phyloP scores from a whole-genome alignment of 441 rosid genomes.

The Raphanus hybrid region DNA sequence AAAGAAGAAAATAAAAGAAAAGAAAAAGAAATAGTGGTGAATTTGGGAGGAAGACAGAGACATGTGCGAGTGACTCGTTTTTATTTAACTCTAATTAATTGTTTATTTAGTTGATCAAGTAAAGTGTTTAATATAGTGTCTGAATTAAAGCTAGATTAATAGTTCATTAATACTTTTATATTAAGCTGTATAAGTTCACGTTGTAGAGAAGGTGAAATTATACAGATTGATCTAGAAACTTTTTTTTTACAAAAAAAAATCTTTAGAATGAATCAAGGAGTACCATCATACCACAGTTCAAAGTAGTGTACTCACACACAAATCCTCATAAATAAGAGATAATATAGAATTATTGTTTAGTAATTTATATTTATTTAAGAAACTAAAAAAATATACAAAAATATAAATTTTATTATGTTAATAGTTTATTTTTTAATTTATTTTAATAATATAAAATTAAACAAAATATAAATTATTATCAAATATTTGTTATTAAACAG shows the following conservation, averaged over 20 bases:
- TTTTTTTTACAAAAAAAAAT: no score
- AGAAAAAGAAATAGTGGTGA: background rate
- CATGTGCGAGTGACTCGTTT: constrained; percentile 25
- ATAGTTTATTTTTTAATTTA: no score
- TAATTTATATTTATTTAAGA: no score
- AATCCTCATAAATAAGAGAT: no score
- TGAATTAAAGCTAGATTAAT: background rate
- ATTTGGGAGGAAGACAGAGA: constrained; percentile 30
- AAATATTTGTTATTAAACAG: no score
- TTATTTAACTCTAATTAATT: background rate
- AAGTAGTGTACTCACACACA: no score
- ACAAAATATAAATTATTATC: no score
- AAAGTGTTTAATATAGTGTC: background rate
- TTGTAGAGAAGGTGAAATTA: background rate
- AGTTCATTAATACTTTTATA: background rate
- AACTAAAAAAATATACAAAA: background rate
- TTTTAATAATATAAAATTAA: no score
- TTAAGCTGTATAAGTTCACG: background rate
- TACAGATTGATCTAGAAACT: background rate
- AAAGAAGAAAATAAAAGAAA: background rate
- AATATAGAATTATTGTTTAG: no score
- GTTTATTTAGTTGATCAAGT: background rate
- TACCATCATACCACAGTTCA: no score
- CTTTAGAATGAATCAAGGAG: no score
- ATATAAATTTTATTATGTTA: no score